A percentile compares a stretch with the other conserved stretches of the same genome.
These are phyloP conservation scores for Termitomyces sp. DNA, from an alignment of 768 basidiomycete species.

Conservation along the genomic window DNA sequence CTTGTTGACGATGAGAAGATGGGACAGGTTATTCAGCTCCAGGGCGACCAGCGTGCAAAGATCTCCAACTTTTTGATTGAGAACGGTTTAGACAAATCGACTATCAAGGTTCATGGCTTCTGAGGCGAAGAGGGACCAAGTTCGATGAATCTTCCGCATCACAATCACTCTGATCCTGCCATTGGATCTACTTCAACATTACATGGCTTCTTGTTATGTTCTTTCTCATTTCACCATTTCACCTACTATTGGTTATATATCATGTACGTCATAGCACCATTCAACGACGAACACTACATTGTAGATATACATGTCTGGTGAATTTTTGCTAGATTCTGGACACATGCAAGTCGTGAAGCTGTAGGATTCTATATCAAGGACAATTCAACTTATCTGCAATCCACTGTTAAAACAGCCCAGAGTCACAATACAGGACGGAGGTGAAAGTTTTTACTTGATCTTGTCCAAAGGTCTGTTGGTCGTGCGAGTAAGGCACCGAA, in stretches of 20 bases:
- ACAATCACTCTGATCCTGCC: neutral
- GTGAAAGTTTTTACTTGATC: constrained; percentile 59
- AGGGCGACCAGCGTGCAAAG: constrained; percentile 94
- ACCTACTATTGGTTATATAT: constrained; percentile 21
- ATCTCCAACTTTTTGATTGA: constrained; percentile 85
- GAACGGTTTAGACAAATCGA: constrained; percentile 71
- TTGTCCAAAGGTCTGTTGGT: constrained; percentile 81
- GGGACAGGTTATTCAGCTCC: constrained; percentile 97
- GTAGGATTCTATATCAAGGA: constrained; percentile 5
- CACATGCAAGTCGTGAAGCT: constrained; percentile 13
- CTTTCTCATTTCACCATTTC: constrained; percentile 16
- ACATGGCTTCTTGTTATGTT: constrained; percentile 1
- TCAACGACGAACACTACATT: constrained; percentile 11
- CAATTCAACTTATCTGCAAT: constrained; percentile 15
- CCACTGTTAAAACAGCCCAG: neutral
- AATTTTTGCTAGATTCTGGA: constrained; percentile 8
- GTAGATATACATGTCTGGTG: neutral
- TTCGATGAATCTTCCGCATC: constrained; percentile 9
- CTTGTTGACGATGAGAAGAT: constrained; percentile 94
- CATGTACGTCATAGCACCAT: constrained; percentile 24
- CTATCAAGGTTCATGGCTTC: constrained; percentile 89
- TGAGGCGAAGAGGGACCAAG: constrained; percentile 29
- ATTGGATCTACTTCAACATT: neutral
- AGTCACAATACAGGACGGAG: neutral
- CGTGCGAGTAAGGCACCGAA: constrained; percentile 14